Base-by-base conservation (phyloP, 768 basidiomycete genomes). In the Termitomyces sp. region DNA sequence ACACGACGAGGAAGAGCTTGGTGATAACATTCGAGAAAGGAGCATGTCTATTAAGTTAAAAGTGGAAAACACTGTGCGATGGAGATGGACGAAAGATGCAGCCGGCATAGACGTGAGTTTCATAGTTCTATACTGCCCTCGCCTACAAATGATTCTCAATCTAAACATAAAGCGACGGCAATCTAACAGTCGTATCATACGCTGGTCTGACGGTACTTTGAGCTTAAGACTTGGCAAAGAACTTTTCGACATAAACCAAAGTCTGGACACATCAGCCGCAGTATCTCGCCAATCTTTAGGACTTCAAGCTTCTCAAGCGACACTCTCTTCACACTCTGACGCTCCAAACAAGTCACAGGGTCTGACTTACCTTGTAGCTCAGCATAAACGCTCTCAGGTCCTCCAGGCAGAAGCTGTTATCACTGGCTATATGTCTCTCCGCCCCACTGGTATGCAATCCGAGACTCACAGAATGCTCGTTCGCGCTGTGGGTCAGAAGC, bases 131-230 rank as follows among this genome's bases (percentile, higher is more conserved):
- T 41, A 26, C 41, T 32, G 15, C 37, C 30, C n/a, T 54, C 47
- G 47, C 37, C 43, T 53, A 22, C 22, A 35, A 62, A 45, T 37
- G 4, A 19, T 49, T 54, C 35, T 57, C n/a, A 55, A 45, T 34
- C 40, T 40, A 43, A 55, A 50, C 49, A 42, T 48, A 40, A 68
- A 97, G 94, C 76, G 72, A 60, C 81, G 86, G 60, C 88, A 95
- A 75, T 92, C 93, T 15, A 99, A 99, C 66, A 84, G 88, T 59
- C 87, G 94, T 30, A 75, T 98, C 38, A 83, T 99, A 55, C 83
- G 89, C 14, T 99, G 97, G 97, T 97, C 94, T 6, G 97, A 99
- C 67, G 96, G 96, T 15, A 81, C 89, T 14, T 72, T 93, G 54
- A 95, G 93, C 62, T 80, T 99, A 30, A 88, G 90, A 59, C 74